phyloP scores from a whole-genome alignment of 352 stramenopile genomes.

The Globisporangium lucens region DNA sequence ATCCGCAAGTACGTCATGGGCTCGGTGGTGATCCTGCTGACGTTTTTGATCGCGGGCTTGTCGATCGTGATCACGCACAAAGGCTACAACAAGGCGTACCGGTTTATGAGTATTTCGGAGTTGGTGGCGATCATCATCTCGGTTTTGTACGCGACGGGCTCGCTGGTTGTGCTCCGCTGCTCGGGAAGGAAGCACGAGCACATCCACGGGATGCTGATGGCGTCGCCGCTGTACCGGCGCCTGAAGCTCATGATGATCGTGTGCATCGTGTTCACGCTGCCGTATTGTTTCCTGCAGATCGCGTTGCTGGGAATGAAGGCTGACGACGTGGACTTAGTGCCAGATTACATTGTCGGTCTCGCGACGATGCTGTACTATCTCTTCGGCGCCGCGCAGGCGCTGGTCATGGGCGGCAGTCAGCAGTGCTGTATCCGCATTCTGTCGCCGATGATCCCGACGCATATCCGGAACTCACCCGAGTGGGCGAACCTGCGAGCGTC shows the following conservation, averaged over 20 bases:
- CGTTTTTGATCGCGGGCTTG: slow-evolving; percentile 34
- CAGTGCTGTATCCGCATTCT: slow-evolving; percentile 56
- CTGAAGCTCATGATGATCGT: slow-evolving; percentile 68
- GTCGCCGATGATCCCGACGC: slow-evolving; percentile 47
- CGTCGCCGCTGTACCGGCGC: slow-evolving; percentile 60
- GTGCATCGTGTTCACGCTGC: slow-evolving; percentile 59
- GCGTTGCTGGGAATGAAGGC: slow-evolving; percentile 37
- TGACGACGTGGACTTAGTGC: slow-evolving; percentile 39
- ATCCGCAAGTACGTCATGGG: slow-evolving; percentile 47
- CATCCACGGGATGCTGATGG: slow-evolving; percentile 62
- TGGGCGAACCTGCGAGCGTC: slow-evolving; percentile 23
- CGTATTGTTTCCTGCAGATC: slow-evolving; percentile 59
- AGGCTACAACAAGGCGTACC: slow-evolving; percentile 50
- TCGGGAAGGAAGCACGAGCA: slow-evolving; percentile 65
- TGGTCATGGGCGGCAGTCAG: slow-evolving; percentile 69
- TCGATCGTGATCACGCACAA: slow-evolving; percentile 42
- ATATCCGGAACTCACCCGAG: slow-evolving; percentile 52
- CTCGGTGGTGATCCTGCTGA: slow-evolving; percentile 27
- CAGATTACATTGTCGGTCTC: slow-evolving; percentile 52
- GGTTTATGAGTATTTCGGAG: slow-evolving; percentile 55
- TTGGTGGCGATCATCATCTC: slow-evolving; percentile 43
- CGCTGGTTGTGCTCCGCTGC: slow-evolving; percentile 38
- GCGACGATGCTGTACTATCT: slow-evolving; percentile 66
- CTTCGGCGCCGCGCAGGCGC: slow-evolving; percentile 52
- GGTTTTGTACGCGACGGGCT: slow-evolving; percentile 38